A percentile compares a stretch with the other conserved stretches of the same genome.
These are phyloP conservation scores for Aspergillus bertholletiae DNA, from an alignment of 495 filamentous ascomycete genomes.

Conservation along the genomic window DNA sequence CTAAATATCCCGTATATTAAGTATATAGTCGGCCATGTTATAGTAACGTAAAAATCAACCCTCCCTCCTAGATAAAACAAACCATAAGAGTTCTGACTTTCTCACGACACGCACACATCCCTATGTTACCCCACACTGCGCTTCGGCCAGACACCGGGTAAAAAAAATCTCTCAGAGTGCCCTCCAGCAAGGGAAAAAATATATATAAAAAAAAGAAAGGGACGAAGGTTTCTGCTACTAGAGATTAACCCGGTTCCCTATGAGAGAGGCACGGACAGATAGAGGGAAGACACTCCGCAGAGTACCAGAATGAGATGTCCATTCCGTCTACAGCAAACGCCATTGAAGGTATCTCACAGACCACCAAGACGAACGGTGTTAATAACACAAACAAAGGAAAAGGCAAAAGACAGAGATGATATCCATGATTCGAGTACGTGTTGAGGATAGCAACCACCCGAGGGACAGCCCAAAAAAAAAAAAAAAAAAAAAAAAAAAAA, in stretches of 20 bases:
- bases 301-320: not conserved
- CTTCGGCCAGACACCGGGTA: not conserved
- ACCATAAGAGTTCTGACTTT: too few species aligned
- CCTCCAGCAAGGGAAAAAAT: not conserved
- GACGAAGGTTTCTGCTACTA: not conserved
- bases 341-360: slow-evolving; percentile 2
- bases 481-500: slow-evolving; percentile 1
- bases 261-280: not conserved
- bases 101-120: too few species aligned
- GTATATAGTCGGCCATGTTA: too few species aligned
- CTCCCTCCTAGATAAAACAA: too few species aligned
- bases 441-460: not conserved
- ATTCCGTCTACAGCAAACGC: not conserved
- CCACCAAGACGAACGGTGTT: not conserved
- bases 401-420: not conserved
- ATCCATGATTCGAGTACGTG: not conserved
- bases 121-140: too few species aligned
- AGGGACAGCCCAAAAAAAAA: slow-evolving; percentile 2
- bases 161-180: not conserved
- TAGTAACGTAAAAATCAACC: too few species aligned
- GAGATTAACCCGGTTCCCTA: not conserved
- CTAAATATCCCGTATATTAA: too few species aligned
- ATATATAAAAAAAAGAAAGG: too few species aligned
- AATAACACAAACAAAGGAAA: not conserved
- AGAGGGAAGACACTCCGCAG: not conserved